A percentile compares a stretch with the other conserved stretches of the same genome.
Evolutionary conservation across 1,139 yeast genomes (phyloP).

Genomic region (Suhomyces choctaworum): DNA sequence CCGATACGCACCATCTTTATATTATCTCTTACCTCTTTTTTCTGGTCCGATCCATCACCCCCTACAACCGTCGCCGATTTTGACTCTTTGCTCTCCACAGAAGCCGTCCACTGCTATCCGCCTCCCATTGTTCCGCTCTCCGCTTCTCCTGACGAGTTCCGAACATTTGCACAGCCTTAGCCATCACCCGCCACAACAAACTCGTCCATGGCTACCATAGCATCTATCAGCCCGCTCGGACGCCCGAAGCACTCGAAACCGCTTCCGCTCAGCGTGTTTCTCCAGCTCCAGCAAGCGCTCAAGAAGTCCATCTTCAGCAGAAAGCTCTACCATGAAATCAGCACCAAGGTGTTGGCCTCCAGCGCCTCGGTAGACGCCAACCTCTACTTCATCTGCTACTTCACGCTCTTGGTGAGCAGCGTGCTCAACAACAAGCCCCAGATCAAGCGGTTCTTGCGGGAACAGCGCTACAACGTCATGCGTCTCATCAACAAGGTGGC

Average conservation of each 20-base stretch:
- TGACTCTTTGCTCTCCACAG: too few relatives aligned
- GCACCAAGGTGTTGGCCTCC: slow-evolving; percentile 39
- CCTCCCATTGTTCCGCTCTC: too few relatives aligned
- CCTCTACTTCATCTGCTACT: slow-evolving; percentile 47
- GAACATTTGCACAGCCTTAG: too few relatives aligned
- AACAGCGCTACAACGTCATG: slow-evolving; percentile 29
- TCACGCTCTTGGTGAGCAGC: slow-evolving; percentile 42
- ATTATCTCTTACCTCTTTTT: too few relatives aligned
- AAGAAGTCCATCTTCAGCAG: slow-evolving; percentile 29
- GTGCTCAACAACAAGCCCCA: slow-evolving; percentile 40
- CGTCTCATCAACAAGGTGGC: slow-evolving; percentile 18
- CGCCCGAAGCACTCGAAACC: slow-evolving; percentile 4
- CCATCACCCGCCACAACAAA: too few relatives aligned
- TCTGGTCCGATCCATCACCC: too few relatives aligned
- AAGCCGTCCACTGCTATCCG: too few relatives aligned
- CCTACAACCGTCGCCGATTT: too few relatives aligned
- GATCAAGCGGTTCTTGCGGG: slow-evolving; percentile 31
- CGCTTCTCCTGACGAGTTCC: too few relatives aligned
- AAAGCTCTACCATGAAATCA: slow-evolving; percentile 45
- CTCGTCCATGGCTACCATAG: slow-evolving; percentile 8
- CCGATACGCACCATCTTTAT: too few relatives aligned
- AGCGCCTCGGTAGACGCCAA: slow-evolving; percentile 42
- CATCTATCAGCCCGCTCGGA: slow-evolving; percentile 10
- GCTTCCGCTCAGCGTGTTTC: slow-evolving; percentile 19
- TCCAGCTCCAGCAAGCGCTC: slow-evolving; percentile 21